Evolutionary conservation across 192 early-diverging fungal species (phyloP), one percentile per base, ranked within the genome.

Genomic region (Coemansia sp.): DNA sequence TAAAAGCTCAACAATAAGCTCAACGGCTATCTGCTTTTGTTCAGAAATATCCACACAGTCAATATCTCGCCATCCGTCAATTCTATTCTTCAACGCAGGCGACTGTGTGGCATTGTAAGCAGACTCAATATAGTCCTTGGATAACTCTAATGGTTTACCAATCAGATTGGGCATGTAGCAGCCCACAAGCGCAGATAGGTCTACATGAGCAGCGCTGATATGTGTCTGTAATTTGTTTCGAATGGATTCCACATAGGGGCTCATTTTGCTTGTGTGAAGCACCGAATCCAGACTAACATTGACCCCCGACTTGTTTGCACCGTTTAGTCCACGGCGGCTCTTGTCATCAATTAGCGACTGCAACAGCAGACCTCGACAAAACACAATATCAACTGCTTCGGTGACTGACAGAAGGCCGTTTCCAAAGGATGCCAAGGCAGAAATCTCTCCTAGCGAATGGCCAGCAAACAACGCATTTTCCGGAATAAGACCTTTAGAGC

Each of bases 91-190:
- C 15, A 59, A 9, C 7, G 39, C 37, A 18, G 57, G 0, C 2
- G 57, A 59, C 39, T 59, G 57, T 19, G 57, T 59, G 39, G 26
- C 40, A 3, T 96, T 42, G 85, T 77, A 83, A 70, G 93, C 90
- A 52, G 66, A 72, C 61, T 90, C 82, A 66, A 98, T 85, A 82
- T 95, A 98, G 13, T 74, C 73, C 76, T 90, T 89, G 41, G 85
- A 82, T 26, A 94, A 77, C 51, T 86, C 88, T 85, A 98, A 98
- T 42, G 95, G 94, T 69, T 86, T 65, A 47, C 93, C 96, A 41
- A 94, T 96, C 73, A 98, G 85, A 82, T 96, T 98, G 54, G 96
- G 96, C 75, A 98, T 93, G 71, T 95, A 98, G 78, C 90, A 90
- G 65, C 80, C 87, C 55, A 83, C 68, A 41, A 94, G 83, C 15